Conservation (phyloP, 495 filamentous ascomycete genomes). For the Bacidia rubella region DNA sequence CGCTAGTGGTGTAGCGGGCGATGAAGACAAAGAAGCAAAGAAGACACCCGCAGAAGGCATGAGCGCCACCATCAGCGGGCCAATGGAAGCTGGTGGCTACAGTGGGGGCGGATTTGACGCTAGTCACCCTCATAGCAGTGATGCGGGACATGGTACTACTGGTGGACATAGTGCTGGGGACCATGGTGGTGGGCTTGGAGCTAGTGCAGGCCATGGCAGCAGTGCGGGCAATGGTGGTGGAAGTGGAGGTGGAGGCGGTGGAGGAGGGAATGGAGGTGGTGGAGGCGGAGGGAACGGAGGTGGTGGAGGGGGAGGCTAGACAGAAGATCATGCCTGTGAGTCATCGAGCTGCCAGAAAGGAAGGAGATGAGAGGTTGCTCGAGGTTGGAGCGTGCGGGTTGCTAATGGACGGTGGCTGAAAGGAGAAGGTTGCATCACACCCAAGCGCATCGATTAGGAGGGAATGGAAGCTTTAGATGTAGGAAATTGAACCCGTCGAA, state of each 20-base stretch:
- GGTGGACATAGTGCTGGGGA: not conserved
- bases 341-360: not conserved
- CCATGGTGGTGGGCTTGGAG: not conserved
- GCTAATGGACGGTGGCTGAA: not conserved
- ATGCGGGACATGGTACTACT: not conserved
- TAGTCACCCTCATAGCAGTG: not conserved
- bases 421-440: not conserved
- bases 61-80: not conserved
- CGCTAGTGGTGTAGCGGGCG: not conserved
- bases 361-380: not conserved
- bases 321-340: not conserved
- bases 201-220: not conserved
- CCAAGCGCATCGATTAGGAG: too few species aligned
- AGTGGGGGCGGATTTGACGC: not conserved
- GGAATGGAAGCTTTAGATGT: too few species aligned
- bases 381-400: not conserved
- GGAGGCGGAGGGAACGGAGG: not conserved
- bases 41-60: not conserved
- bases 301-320: not conserved
- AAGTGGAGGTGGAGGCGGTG: not conserved
- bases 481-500: too few species aligned
- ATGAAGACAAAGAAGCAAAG: not conserved
- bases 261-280: not conserved
- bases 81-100: not conserved
- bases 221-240: not conserved